Percentiles rank a stretch among this genome's conserved stretches.
Conservation (phyloP, 495 filamentous ascomycete species). For the Talaromyces wortmannii region DNA sequence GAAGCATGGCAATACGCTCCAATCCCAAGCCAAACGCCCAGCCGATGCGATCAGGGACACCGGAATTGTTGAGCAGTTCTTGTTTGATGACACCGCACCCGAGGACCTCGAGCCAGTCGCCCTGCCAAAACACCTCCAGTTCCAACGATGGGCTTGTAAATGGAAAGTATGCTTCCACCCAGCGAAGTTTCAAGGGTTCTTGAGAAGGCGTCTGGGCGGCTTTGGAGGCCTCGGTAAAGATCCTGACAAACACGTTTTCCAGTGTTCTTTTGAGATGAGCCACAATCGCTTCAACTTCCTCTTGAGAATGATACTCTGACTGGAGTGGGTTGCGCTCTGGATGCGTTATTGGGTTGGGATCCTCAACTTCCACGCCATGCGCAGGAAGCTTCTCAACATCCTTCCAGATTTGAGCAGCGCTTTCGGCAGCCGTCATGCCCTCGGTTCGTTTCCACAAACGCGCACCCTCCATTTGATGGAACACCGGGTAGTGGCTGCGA, state of each 20-base stretch:
- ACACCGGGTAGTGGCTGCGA: slow-evolving; percentile 89
- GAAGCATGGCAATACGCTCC: slow-evolving; percentile 91
- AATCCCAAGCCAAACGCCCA: slow-evolving; percentile 96
- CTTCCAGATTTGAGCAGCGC: slow-evolving; percentile 43
- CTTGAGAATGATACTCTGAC: slow-evolving; percentile 54
- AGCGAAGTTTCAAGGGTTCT: slow-evolving; percentile 76
- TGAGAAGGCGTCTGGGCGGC: slow-evolving; percentile 47
- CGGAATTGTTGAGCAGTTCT: slow-evolving; percentile 67
- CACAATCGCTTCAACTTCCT: slow-evolving; percentile 76
- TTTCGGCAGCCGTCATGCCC: slow-evolving; percentile 44
- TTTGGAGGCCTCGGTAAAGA: slow-evolving; percentile 72
- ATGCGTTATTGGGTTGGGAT: slow-evolving; percentile 76
- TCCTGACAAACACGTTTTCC: slow-evolving; percentile 80
- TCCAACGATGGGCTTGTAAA: slow-evolving; percentile 96
- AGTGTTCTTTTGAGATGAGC: slow-evolving; percentile 85
- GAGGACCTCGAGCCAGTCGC: slow-evolving; percentile 89
- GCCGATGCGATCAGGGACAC: slow-evolving; percentile 66
- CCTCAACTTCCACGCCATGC: slow-evolving; percentile 70
- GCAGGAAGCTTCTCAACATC: slow-evolving; percentile 62
- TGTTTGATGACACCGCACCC: slow-evolving; percentile 91
- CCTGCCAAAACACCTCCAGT: slow-evolving; percentile 90
- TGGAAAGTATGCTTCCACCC: slow-evolving; percentile 94
- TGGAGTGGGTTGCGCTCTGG: slow-evolving; percentile 81
- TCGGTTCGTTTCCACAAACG: slow-evolving; percentile 76
- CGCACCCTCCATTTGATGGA: slow-evolving; percentile 98